Evolutionary conservation across 176 grass and related monocot species (phyloP).

Genomic region (Phoenix roebelenii): DNA sequence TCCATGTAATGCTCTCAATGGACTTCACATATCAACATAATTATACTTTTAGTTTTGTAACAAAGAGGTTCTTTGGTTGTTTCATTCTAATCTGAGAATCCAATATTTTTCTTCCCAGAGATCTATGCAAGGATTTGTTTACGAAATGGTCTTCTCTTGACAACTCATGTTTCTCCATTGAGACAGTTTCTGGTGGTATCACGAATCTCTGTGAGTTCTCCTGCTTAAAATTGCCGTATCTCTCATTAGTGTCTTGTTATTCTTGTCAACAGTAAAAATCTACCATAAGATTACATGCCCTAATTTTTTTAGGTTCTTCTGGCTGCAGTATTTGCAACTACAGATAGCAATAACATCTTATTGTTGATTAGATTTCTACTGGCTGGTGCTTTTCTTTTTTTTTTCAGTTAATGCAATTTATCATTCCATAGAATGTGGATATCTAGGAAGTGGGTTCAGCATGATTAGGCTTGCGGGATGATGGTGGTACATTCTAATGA

Average conservation of each 20-base stretch:
- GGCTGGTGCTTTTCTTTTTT: too few species aligned
- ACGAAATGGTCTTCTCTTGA: conserved; percentile 44
- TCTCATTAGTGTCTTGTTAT: conserved; percentile 3
- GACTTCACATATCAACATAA: too few species aligned
- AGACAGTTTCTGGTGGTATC: conserved; percentile 86
- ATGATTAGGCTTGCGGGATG: too few species aligned
- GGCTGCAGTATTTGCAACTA: too few species aligned
- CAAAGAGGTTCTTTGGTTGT: neutral
- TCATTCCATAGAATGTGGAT: neutral
- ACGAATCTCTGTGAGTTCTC: conserved; percentile 73
- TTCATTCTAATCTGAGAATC: conserved; percentile 6
- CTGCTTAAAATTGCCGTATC: neutral
- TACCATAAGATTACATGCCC: neutral
- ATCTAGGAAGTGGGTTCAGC: too few species aligned
- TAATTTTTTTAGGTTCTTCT: neutral
- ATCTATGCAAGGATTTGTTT: conserved; percentile 63
- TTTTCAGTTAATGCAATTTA: neutral
- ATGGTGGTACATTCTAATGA: too few species aligned
- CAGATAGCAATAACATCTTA: too few species aligned
- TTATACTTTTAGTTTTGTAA: neutral
- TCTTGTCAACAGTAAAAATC: neutral
- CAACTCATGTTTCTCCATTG: conserved; percentile 57
- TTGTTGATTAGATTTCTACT: too few species aligned
- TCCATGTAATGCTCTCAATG: too few species aligned
- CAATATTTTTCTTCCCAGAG: conserved; percentile 34